Conservation (phyloP, 176 grass and related monocot genomes). For the Ampelocalamus luodianensis region DNA sequence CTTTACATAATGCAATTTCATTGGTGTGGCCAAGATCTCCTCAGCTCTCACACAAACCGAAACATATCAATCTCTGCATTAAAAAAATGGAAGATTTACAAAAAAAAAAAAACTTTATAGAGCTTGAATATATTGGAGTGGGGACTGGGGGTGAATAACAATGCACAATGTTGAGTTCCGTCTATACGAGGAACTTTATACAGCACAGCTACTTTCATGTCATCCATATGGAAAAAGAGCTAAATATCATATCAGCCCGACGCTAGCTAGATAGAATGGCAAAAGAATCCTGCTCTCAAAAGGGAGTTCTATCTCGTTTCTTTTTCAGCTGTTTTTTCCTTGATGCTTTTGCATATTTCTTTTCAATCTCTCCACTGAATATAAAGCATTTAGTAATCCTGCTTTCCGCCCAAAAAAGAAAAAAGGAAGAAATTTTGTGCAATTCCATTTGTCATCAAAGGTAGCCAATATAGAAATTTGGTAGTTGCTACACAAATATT, state of each 20-base stretch:
- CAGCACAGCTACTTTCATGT: background rate
- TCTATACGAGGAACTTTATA: too few relatives aligned
- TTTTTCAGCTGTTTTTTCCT: background rate
- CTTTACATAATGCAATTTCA: background rate
- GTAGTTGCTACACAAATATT: too few relatives aligned
- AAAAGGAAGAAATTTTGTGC: background rate
- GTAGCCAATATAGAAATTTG: background rate
- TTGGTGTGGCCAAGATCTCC: background rate
- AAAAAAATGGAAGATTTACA: background rate
- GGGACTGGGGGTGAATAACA: background rate
- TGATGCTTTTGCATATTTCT: background rate
- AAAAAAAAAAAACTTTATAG: too few relatives aligned
- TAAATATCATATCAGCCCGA: background rate
- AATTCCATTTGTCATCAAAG: background rate
- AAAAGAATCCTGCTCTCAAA: too few relatives aligned
- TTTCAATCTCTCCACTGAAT: background rate
- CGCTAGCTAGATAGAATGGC: background rate
- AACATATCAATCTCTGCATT: slow-evolving; percentile 43
- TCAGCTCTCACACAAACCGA: background rate
- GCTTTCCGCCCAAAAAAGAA: background rate
- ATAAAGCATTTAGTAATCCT: background rate
- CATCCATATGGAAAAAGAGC: too few relatives aligned
- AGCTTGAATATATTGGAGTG: background rate
- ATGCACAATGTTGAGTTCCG: background rate
- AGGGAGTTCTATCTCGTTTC: background rate